phyloP scores from a whole-genome alignment of 1,284 basidiomycete genomes.

The Malassezia nana region DNA sequence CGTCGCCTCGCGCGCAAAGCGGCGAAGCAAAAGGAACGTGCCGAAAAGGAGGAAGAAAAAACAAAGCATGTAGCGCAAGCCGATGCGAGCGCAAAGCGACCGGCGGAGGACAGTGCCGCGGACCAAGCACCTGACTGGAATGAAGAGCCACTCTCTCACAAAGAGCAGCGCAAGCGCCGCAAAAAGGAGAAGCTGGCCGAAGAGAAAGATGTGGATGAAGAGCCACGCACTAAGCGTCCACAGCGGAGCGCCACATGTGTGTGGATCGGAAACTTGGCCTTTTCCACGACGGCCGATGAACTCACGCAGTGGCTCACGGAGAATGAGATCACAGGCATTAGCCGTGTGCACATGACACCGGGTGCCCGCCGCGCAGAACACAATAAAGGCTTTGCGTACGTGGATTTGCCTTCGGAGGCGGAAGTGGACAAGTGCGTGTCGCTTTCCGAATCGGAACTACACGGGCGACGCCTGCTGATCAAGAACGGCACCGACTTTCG shows the following conservation, averaged over 20 bases:
- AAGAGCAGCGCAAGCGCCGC: slow-evolving; percentile 37
- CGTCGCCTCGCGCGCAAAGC: slow-evolving; percentile 25
- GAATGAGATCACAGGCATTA: slow-evolving; percentile 48
- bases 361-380: slow-evolving; percentile 49
- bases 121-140: background rate
- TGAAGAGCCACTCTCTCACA: slow-evolving; percentile 54
- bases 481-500: slow-evolving; percentile 63
- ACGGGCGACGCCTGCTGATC: slow-evolving; percentile 79
- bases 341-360: slow-evolving; percentile 54
- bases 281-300: slow-evolving; percentile 29
- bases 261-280: slow-evolving; percentile 46
- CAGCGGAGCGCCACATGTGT: slow-evolving; percentile 58
- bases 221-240: background rate
- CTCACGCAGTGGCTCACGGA: slow-evolving; percentile 36
- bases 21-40: slow-evolving; percentile 9
- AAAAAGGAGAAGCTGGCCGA: slow-evolving; percentile 21
- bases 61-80: background rate
- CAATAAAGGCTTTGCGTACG: slow-evolving; percentile 71
- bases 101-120: background rate
- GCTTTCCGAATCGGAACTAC: slow-evolving; percentile 68
- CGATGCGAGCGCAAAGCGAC: background rate
- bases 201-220: background rate
- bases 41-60: background rate
- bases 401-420: slow-evolving; percentile 75
- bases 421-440: slow-evolving; percentile 65